These are phyloP conservation scores for Aspergillus texensis DNA, from an alignment of 2,329 filamentous ascomycete genomes.

Conservation along the genomic window DNA sequence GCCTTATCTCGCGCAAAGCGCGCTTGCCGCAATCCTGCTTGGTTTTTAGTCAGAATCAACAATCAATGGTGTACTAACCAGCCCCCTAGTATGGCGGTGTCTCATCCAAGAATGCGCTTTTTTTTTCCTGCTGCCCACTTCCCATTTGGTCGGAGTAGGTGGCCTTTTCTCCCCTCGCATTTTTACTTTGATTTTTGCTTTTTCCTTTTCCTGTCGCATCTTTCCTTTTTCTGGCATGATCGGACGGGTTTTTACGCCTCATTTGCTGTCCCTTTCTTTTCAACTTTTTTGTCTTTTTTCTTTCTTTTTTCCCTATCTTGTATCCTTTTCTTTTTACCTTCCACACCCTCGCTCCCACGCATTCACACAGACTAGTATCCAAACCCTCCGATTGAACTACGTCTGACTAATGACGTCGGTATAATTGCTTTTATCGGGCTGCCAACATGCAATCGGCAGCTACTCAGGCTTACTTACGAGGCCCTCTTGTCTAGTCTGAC, in stretches of 20 bases:
- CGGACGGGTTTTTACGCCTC: slow-evolving; percentile 1
- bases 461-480: not conserved
- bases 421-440: slow-evolving; percentile 5
- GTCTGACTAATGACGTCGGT: not conserved
- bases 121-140: slow-evolving; percentile 2
- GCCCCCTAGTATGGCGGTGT: slow-evolving; percentile 1
- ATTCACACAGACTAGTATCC: not conserved
- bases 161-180: not conserved
- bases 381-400: slow-evolving; percentile 5
- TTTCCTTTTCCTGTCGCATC: not conserved
- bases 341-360: not conserved
- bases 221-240: slow-evolving; percentile 13
- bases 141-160: slow-evolving; percentile 3
- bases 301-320: slow-evolving; percentile 2
- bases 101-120: slow-evolving; percentile 5
- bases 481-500: not conserved
- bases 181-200: slow-evolving; percentile 5
- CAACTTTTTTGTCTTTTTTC: slow-evolving; percentile 7
- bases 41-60: not conserved
- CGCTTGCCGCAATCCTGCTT: slow-evolving; percentile 38
- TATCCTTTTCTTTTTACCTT: slow-evolving; percentile 7
- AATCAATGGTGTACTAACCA: not conserved
- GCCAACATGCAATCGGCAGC: not conserved
- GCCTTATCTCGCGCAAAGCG: slow-evolving; percentile 39
- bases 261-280: slow-evolving; percentile 5